Percentiles rank a stretch among this genome's conserved stretches.
Evolutionary conservation across 805 yeast species (phyloP).

Genomic region (Torulaspora indica): DNA sequence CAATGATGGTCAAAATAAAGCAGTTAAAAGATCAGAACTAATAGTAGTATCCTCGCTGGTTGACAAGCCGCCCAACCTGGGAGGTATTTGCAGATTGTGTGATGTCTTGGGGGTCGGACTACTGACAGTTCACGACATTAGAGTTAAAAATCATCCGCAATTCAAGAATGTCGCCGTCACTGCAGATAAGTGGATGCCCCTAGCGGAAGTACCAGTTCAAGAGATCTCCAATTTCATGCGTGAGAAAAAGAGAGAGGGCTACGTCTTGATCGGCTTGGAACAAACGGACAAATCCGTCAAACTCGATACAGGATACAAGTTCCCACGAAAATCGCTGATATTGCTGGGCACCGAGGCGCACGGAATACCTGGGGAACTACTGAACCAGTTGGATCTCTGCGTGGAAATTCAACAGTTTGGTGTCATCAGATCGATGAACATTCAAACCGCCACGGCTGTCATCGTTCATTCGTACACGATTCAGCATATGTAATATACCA

Average conservation of each 20-base stretch:
- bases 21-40: constrained; percentile 64
- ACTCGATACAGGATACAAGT: constrained; percentile 55
- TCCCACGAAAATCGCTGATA: constrained; percentile 75
- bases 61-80: constrained; percentile 87
- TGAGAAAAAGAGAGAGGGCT: constrained; percentile 66
- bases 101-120: constrained; percentile 89
- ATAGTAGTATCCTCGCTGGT: constrained; percentile 89
- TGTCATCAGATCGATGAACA: constrained; percentile 90
- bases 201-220: constrained; percentile 62
- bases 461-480: constrained; percentile 83
- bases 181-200: constrained; percentile 95
- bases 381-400: constrained; percentile 79
- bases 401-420: constrained; percentile 91
- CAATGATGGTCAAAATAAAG: constrained; percentile 37
- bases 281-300: constrained; percentile 88
- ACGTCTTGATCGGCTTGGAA: constrained; percentile 82
- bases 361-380: constrained; percentile 82
- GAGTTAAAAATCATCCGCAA: constrained; percentile 58
- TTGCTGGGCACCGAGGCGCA: constrained; percentile 82
- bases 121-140: constrained; percentile 68
- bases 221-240: constrained; percentile 54
- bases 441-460: constrained; percentile 94
- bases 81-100: constrained; percentile 88
- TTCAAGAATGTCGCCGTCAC: constrained; percentile 89
- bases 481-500: constrained; percentile 29